Conservation (phyloP, 148 eudicot genomes). For the Pharnaceum exiguum region DNA sequence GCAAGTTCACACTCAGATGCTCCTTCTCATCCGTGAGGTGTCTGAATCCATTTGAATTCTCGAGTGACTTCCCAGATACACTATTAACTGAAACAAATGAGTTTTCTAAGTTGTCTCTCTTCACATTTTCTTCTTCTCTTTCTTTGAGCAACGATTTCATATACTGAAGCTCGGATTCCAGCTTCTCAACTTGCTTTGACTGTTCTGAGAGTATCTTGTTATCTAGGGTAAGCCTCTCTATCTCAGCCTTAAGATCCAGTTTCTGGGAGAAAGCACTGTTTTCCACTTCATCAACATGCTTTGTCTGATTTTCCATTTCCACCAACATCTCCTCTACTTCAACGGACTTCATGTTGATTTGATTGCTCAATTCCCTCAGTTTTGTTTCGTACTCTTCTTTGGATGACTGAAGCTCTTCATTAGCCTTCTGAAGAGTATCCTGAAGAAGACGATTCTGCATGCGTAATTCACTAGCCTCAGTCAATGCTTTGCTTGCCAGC, state of each 20-base stretch:
- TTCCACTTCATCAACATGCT: slow-evolving; percentile 37
- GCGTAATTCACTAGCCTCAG: slow-evolving; percentile 72
- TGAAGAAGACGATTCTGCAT: slow-evolving; percentile 49
- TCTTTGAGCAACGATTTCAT: slow-evolving; percentile 38
- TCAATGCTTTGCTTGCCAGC: slow-evolving; percentile 54
- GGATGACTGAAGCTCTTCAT: slow-evolving; percentile 46
- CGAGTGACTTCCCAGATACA: slow-evolving; percentile 38
- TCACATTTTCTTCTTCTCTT: slow-evolving; percentile 33
- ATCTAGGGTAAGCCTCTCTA: slow-evolving; percentile 40
- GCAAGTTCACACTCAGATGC: slow-evolving; percentile 28
- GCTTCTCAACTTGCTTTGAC: slow-evolving; percentile 24
- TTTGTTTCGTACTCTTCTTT: slow-evolving; percentile 52
- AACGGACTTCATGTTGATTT: slow-evolving; percentile 34
- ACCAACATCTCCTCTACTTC: slow-evolving; percentile 32
- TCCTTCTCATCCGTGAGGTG: slow-evolving; percentile 47
- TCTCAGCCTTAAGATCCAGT: slow-evolving; percentile 35
- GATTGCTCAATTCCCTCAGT: slow-evolving; percentile 37
- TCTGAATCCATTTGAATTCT: slow-evolving; percentile 42
- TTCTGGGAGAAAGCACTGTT: slow-evolving; percentile 34
- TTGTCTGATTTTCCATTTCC: slow-evolving; percentile 41
- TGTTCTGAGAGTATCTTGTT: slow-evolving; percentile 35
- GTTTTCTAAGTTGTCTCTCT: slow-evolving; percentile 30
- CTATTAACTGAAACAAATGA: slow-evolving; percentile 23
- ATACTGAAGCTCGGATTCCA: slow-evolving; percentile 36
- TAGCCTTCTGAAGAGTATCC: slow-evolving; percentile 48